These are phyloP conservation scores for Ophiocordyceps sinensis DNA, from an alignment of 2,329 filamentous ascomycete genomes.

Conservation along the genomic window DNA sequence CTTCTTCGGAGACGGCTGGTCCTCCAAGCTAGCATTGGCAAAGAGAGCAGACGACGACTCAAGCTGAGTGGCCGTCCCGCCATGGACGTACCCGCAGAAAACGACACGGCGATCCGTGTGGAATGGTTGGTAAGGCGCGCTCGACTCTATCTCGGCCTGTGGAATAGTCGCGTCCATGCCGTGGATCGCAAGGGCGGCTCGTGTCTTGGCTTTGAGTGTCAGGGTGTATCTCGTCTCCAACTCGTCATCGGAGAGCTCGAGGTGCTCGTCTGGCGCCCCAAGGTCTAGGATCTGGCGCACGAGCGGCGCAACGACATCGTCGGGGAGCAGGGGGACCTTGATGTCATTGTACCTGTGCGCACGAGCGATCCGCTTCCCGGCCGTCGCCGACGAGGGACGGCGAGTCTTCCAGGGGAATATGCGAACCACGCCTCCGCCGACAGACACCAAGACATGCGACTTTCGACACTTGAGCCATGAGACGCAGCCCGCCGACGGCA, in stretches of 20 bases:
- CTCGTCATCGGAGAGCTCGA: constrained; percentile 37
- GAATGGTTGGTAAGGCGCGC: constrained; percentile 89
- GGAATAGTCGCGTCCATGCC: constrained; percentile 50
- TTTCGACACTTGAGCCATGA: constrained; percentile 50
- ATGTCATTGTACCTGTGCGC: constrained; percentile 50
- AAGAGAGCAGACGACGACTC: constrained; percentile 25
- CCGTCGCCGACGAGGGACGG: constrained; percentile 34
- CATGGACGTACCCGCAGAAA: constrained; percentile 48
- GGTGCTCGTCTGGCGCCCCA: constrained; percentile 37
- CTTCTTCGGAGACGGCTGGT: constrained; percentile 19
- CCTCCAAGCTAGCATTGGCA: constrained; percentile 25
- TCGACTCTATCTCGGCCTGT: constrained; percentile 85
- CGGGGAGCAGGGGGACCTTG: constrained; percentile 47
- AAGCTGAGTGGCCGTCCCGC: constrained; percentile 15
- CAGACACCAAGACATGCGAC: constrained; percentile 47
- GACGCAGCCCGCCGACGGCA: constrained; percentile 45
- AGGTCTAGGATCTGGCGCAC: constrained; percentile 37
- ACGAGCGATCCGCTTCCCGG: constrained; percentile 36
- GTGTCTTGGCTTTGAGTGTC: constrained; percentile 29
- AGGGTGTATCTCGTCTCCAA: constrained; percentile 40
- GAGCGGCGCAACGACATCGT: constrained; percentile 40
- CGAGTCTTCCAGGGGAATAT: constrained; percentile 47
- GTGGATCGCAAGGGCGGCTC: constrained; percentile 21
- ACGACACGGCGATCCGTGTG: constrained; percentile 77
- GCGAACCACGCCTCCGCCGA: constrained; percentile 51